Conservation (phyloP, 345 rosid genomes). For the Pistacia atlantica region DNA sequence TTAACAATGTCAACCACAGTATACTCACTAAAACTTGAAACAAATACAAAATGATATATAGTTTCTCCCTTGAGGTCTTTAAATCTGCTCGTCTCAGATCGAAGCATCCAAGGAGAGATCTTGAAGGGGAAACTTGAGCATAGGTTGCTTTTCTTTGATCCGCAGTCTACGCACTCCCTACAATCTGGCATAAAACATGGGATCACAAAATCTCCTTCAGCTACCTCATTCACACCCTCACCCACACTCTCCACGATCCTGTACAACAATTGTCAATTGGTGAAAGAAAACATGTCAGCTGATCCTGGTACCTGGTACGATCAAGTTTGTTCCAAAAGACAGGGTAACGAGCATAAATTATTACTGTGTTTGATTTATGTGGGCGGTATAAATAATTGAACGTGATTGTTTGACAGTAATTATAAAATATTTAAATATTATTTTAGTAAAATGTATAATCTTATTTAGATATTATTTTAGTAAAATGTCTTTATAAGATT, state of each 20-base stretch:
- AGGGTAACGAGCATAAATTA: too few relatives aligned
- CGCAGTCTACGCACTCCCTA: constrained; percentile 70
- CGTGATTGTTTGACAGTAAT: too few relatives aligned
- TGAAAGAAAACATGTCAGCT: background rate
- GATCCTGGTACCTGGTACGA: too few relatives aligned
- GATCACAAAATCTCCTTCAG: constrained; percentile 66
- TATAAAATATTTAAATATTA: too few relatives aligned
- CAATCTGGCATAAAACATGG: constrained; percentile 78
- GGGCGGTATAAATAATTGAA: too few relatives aligned
- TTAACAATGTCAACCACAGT: constrained; percentile 75
- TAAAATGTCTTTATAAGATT: too few relatives aligned
- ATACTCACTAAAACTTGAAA: constrained; percentile 80
- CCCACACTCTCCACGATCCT: constrained; percentile 91
- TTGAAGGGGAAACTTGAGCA: constrained; percentile 71
- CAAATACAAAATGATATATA: constrained; percentile 66
- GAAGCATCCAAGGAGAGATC: constrained; percentile 77
- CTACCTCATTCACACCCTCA: constrained; percentile 57
- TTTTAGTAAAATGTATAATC: too few relatives aligned
- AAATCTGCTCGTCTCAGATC: constrained; percentile 76
- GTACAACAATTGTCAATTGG: constrained; percentile 2
- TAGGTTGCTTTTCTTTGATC: constrained; percentile 71
- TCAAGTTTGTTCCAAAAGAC: too few relatives aligned
- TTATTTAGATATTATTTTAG: too few relatives aligned
- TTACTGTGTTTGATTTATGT: too few relatives aligned
- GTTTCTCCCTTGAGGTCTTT: constrained; percentile 67